Conservation (phyloP, 805 yeast genomes). For the Suhomyces pyralidae region DNA sequence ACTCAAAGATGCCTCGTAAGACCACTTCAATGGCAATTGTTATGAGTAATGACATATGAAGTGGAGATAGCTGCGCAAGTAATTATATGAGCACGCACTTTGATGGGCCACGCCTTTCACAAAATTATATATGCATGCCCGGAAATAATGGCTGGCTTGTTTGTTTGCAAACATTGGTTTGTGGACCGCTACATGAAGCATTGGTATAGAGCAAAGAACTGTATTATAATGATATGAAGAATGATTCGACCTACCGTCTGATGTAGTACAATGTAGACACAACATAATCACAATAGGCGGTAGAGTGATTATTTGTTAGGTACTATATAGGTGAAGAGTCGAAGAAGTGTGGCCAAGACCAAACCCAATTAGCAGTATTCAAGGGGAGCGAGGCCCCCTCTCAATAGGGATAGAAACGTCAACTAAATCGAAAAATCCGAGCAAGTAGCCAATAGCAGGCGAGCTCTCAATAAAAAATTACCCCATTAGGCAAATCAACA, state of each 20-base stretch:
- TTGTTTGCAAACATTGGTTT: background rate
- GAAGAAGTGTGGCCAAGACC: background rate
- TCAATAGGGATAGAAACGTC: background rate
- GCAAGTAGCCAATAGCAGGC: background rate
- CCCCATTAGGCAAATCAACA: conserved; percentile 1
- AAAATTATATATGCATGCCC: background rate
- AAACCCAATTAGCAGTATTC: background rate
- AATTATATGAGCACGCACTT: background rate
- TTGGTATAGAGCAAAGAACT: background rate
- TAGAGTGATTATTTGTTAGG: background rate
- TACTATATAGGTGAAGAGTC: background rate
- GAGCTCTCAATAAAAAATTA: background rate
- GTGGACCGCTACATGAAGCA: background rate
- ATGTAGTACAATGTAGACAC: background rate
- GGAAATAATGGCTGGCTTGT: background rate
- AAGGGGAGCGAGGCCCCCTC: background rate
- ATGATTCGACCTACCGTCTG: background rate
- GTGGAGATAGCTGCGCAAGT: background rate
- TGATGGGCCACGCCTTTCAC: background rate
- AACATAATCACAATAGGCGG: background rate
- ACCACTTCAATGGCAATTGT: background rate
- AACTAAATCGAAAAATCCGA: background rate
- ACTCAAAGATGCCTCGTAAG: background rate
- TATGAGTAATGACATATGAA: background rate
- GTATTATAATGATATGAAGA: background rate